These are phyloP conservation scores for Sarocladium brachiariae DNA, from an alignment of 2,329 filamentous ascomycete genomes.

Conservation along the genomic window DNA sequence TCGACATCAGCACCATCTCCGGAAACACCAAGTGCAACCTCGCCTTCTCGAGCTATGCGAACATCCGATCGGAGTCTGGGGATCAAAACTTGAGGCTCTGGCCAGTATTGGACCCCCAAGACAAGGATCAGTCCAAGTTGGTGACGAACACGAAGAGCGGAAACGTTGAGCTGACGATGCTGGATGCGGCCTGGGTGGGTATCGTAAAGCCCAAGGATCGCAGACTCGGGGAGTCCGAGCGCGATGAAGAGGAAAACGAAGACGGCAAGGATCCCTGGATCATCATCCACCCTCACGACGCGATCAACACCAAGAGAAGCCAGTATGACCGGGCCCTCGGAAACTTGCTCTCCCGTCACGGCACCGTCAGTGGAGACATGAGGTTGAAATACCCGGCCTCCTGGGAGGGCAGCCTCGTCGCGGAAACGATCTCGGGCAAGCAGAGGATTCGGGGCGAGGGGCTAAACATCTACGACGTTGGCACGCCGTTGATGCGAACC, in stretches of 20 bases:
- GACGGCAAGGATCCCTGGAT: constrained; percentile 17
- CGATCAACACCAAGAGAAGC: not conserved
- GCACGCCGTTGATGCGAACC: constrained; percentile 24
- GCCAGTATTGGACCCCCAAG: constrained; percentile 26
- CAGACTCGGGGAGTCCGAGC: constrained; percentile 7
- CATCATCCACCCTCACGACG: constrained; percentile 12
- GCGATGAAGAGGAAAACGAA: constrained; percentile 11
- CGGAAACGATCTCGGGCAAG: constrained; percentile 32
- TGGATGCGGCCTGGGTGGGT: constrained; percentile 38
- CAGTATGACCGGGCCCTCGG: not conserved
- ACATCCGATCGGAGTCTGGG: constrained; percentile 34
- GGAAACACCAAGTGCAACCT: constrained; percentile 35
- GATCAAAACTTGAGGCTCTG: constrained; percentile 32
- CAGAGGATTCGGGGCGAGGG: constrained; percentile 35
- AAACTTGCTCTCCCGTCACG: constrained; percentile 34
- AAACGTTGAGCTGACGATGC: constrained; percentile 27
- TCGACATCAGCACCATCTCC: constrained; percentile 36
- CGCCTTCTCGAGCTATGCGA: constrained; percentile 30
- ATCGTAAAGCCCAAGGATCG: constrained; percentile 10
- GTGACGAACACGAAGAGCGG: constrained; percentile 40
- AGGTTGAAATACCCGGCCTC: constrained; percentile 37
- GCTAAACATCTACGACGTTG: constrained; percentile 29
- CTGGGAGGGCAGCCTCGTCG: constrained; percentile 41
- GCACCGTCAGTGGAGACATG: constrained; percentile 36
- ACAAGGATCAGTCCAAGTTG: constrained; percentile 20